These are phyloP conservation scores for Parachaetomium inaequale DNA, from an alignment of 495 filamentous ascomycete genomes.

Conservation along the genomic window DNA sequence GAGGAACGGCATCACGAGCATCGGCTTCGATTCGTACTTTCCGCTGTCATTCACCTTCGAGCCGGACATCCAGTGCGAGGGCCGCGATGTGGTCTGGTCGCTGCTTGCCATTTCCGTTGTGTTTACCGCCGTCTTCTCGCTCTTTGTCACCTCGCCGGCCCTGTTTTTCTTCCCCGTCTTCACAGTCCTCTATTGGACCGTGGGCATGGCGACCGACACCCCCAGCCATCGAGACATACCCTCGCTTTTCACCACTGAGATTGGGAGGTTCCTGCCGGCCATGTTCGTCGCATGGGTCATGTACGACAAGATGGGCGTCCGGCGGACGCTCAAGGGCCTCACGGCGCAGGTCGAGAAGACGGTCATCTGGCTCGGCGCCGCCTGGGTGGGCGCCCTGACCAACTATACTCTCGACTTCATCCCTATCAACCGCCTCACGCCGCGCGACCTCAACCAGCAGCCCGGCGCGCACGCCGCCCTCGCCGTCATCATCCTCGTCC, in stretches of 20 bases:
- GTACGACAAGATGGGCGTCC: constrained; percentile 58
- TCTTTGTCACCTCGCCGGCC: constrained; percentile 66
- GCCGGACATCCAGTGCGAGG: constrained; percentile 45
- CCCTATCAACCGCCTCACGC: constrained; percentile 71
- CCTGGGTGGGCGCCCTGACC: constrained; percentile 74
- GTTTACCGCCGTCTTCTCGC: constrained; percentile 61
- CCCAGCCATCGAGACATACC: constrained; percentile 51
- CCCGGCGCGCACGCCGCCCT: constrained; percentile 73
- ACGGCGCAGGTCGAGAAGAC: constrained; percentile 68
- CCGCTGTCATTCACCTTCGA: constrained; percentile 70
- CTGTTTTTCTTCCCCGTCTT: constrained; percentile 71
- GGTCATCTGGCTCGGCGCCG: constrained; percentile 68
- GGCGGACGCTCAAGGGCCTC: constrained; percentile 50
- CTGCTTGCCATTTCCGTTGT: constrained; percentile 67
- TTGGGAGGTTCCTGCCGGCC: constrained; percentile 72
- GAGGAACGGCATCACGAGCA: constrained; percentile 21
- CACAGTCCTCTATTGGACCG: constrained; percentile 67
- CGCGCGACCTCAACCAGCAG: constrained; percentile 70
- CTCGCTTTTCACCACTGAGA: constrained; percentile 59
- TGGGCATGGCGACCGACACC: constrained; percentile 75
- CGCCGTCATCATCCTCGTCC: constrained; percentile 58
- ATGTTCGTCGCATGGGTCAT: constrained; percentile 72
- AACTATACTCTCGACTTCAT: constrained; percentile 85
- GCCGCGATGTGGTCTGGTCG: constrained; percentile 28
- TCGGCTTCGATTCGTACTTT: constrained; percentile 27